These are phyloP conservation scores for Aspergillus ruber DNA, from an alignment of 2,329 filamentous ascomycete genomes.

Conservation along the genomic window DNA sequence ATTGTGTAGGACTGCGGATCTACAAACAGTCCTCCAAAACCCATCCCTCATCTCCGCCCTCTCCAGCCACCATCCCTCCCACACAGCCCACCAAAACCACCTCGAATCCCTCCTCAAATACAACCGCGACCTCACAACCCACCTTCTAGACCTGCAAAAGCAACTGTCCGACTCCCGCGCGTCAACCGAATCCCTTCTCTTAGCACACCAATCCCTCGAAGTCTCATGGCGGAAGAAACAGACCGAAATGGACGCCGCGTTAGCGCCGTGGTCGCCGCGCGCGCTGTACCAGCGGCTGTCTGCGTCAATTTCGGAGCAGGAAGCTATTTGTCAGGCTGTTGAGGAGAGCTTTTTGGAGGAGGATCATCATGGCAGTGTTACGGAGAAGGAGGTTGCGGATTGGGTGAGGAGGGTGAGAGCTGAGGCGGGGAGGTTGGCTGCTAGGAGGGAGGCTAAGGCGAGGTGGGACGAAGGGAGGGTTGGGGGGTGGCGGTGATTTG, in stretches of 20 bases:
- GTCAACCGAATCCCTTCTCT: slow-evolving; percentile 69
- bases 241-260: slow-evolving; percentile 75
- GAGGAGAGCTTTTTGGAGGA: slow-evolving; percentile 89
- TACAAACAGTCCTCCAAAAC: slow-evolving; percentile 70
- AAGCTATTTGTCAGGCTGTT: slow-evolving; percentile 68
- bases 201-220: slow-evolving; percentile 79
- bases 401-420: slow-evolving; percentile 79
- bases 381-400: slow-evolving; percentile 75
- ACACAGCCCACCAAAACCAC: slow-evolving; percentile 57
- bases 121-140: slow-evolving; percentile 63
- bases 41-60: slow-evolving; percentile 67
- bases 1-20: slow-evolving; percentile 35
- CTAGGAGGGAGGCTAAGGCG: slow-evolving; percentile 78
- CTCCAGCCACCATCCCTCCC: slow-evolving; percentile 67
- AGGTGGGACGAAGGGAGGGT: slow-evolving; percentile 95
- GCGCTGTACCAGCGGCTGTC: slow-evolving; percentile 76
- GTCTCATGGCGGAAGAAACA: slow-evolving; percentile 89
- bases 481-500: slow-evolving; percentile 75
- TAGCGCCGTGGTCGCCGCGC: slow-evolving; percentile 78
- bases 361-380: slow-evolving; percentile 48
- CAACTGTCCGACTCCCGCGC: slow-evolving; percentile 53
- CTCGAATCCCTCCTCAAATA: slow-evolving; percentile 61
- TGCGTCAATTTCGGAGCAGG: slow-evolving; percentile 75
- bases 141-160: slow-evolving; percentile 36
- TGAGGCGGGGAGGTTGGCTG: slow-evolving; percentile 69